Percentiles rank a stretch among this genome's conserved stretches.
These are phyloP conservation scores for Phytophthora pinifolia DNA, from an alignment of 352 stramenopile genomes.

Conservation along the genomic window DNA sequence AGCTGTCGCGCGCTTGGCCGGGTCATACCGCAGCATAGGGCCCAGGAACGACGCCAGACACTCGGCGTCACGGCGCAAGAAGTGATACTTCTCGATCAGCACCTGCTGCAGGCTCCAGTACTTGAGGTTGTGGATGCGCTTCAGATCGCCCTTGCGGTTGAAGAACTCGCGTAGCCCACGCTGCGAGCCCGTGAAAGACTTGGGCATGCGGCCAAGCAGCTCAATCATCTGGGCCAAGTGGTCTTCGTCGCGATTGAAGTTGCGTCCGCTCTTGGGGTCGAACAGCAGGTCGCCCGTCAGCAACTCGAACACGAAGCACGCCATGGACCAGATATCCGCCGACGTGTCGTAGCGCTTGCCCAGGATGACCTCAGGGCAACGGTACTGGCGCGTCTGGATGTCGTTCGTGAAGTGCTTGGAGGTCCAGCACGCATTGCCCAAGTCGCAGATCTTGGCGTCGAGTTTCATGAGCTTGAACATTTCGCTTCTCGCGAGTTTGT, in stretches of 20 bases:
- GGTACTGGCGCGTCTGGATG: constrained; percentile 99
- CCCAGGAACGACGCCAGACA: constrained; percentile 94
- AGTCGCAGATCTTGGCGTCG: constrained; percentile 93
- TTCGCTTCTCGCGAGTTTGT: constrained; percentile 34
- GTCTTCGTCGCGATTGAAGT: constrained; percentile 93
- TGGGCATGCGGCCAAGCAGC: constrained; percentile 96
- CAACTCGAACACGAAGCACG: constrained; percentile 99
- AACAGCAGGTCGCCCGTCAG: constrained; percentile 99
- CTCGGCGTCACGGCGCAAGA: constrained; percentile 83
- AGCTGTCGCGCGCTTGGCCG: constrained; percentile 89
- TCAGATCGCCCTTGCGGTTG: constrained; percentile 96
- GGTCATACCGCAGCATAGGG: constrained; percentile 92
- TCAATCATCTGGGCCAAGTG: constrained; percentile 99
- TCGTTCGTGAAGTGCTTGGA: constrained; percentile 99
- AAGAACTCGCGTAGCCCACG: constrained; percentile 96
- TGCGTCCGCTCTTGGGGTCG: constrained; percentile 92
- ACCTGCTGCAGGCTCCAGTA: constrained; percentile 97
- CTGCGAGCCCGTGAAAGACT: constrained; percentile 77
- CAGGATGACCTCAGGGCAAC: constrained; percentile 97
- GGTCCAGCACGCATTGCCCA: constrained; percentile 99
- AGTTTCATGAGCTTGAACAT: constrained; percentile 68
- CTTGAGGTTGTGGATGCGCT: constrained; percentile 98
- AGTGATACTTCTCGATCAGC: constrained; percentile 97
- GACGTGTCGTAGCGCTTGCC: constrained; percentile 97
- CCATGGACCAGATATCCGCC: constrained; percentile 98